Conservation (phyloP, 2,329 filamentous ascomycete species). For the Cercospora sp. region DNA sequence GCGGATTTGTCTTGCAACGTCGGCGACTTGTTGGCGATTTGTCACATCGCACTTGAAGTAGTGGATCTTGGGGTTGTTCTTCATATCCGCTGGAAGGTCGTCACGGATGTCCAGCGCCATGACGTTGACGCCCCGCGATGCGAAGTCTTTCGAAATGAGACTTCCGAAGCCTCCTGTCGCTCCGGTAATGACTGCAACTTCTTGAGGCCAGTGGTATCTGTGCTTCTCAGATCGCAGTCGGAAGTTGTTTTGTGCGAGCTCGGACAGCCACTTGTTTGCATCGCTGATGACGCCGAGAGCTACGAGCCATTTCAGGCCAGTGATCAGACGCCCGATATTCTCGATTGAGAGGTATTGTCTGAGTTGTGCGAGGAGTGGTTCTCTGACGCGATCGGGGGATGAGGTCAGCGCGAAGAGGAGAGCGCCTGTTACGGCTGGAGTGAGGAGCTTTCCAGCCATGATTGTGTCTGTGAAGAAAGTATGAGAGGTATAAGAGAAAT, state of each 20-base stretch:
- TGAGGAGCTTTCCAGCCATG: conserved; percentile 22
- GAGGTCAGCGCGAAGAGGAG: conserved; percentile 35
- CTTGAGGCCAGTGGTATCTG: conserved; percentile 40
- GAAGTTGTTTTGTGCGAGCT: conserved; percentile 41
- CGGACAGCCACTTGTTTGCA: conserved; percentile 34
- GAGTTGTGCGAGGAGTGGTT: conserved; percentile 34
- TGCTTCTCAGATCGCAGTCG: conserved; percentile 40
- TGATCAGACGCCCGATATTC: conserved; percentile 32
- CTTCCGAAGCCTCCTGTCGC: conserved; percentile 43
- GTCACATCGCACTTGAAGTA: conserved; percentile 53
- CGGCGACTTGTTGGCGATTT: conserved; percentile 48
- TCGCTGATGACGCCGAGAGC: conserved; percentile 36
- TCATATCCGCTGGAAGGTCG: conserved; percentile 37
- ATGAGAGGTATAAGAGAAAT: neutral
- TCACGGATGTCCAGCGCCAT: conserved; percentile 43
- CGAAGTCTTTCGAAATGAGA: conserved; percentile 40
- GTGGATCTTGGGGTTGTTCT: conserved; percentile 37
- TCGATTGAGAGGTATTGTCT: conserved; percentile 31
- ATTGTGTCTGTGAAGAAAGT: neutral
- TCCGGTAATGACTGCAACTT: conserved; percentile 41
- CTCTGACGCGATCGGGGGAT: conserved; percentile 33
- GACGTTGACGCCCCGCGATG: conserved; percentile 41
- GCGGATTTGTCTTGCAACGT: conserved; percentile 44
- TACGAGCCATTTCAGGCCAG: conserved; percentile 36
- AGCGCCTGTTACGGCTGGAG: conserved; percentile 35